Percentiles rank a stretch among this genome's conserved stretches.
phyloP scores from a whole-genome alignment of 2,329 filamentous ascomycete genomes.

The Colletotrichum incanum region DNA sequence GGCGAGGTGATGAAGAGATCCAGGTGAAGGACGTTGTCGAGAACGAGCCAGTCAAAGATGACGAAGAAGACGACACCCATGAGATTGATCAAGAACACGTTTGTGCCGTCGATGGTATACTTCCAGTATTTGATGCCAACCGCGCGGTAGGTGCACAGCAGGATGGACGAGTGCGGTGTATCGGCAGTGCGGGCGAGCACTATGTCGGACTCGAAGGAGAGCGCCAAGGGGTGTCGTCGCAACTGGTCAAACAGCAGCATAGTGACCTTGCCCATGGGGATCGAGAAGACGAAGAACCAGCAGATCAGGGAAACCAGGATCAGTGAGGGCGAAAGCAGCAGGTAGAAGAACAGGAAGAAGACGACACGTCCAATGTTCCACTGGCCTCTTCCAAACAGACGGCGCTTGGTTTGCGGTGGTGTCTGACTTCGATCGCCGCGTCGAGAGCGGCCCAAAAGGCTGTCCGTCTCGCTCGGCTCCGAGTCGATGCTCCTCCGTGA shows the following conservation, averaged over 20 bases:
- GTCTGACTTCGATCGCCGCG: constrained; percentile 64
- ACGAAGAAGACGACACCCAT: constrained; percentile 94
- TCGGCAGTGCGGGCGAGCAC: constrained; percentile 80
- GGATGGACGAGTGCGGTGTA: constrained; percentile 84
- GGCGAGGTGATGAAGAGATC: constrained; percentile 84
- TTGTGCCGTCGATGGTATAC: constrained; percentile 97
- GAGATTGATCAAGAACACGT: constrained; percentile 98
- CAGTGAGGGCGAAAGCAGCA: constrained; percentile 87
- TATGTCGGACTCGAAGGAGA: constrained; percentile 93
- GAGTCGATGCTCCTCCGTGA: constrained; percentile 93
- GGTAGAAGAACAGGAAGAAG: constrained; percentile 97
- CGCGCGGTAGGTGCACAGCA: constrained; percentile 96
- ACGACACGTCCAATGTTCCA: constrained; percentile 96
- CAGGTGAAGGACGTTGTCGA: constrained; percentile 78
- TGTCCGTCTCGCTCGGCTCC: constrained; percentile 86
- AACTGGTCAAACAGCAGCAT: constrained; percentile 92
- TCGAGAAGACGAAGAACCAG: constrained; percentile 98
- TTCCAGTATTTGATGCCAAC: constrained; percentile 98
- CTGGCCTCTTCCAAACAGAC: constrained; percentile 93
- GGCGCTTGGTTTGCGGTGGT: constrained; percentile 75
- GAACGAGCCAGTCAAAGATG: constrained; percentile 91
- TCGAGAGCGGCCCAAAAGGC: constrained; percentile 78
- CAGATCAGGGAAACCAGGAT: constrained; percentile 90
- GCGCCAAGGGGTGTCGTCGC: constrained; percentile 89
- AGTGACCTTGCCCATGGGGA: constrained; percentile 98